Base-by-base conservation (phyloP, 257 asterid genomes). In the Cynanchum wilfordii region DNA sequence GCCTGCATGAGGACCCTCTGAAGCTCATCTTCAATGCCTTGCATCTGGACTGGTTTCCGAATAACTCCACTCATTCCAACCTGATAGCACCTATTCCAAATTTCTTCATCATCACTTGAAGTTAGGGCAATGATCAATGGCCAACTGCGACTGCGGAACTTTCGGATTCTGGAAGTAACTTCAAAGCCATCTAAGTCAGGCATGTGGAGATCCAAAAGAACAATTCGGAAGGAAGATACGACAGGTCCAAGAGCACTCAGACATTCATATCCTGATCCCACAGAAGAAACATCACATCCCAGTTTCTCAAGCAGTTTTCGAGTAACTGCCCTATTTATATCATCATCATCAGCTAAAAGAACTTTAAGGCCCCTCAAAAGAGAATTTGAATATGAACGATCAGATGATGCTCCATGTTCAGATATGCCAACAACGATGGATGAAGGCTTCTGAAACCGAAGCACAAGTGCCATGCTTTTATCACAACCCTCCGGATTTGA, bases 151-250 rank as follows among this genome's bases (percentile, higher is more conserved):
- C 95, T 90, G n/a, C 88, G 24, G n/a, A 85, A 87, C 78, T 95
- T 90, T 30, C 96, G 77, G 67, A 90, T 87, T 78, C 91, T 89
- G 82, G 51, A 72, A 36, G 93, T 71, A 5, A 95, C 93, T 75
- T 95, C 99, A 67, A 78, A 92, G 22, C 96, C 96, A 69, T 92
- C 96, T 71, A 95, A 66, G 77, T 88, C 97, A 2, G 91, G 88
- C 83, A 92, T 76, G 72, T 95, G 91, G 58, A 90, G 94, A 87
- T 95, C 98, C 73, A 95, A 81, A 59, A 95, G 83, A 66, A 95
- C 86, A 49, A 95, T 40, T 78, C 82, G 89, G 55, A 75, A 82
- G 1, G 83, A 74, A 29, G 97, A 79, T 1, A 45, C 73, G 20
- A 78, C 63, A 9, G 92, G 88, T 38, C 90, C 89, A 7, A 95